Conservation (phyloP, 345 rosid species). For the Erucastrum elatum region DNA sequence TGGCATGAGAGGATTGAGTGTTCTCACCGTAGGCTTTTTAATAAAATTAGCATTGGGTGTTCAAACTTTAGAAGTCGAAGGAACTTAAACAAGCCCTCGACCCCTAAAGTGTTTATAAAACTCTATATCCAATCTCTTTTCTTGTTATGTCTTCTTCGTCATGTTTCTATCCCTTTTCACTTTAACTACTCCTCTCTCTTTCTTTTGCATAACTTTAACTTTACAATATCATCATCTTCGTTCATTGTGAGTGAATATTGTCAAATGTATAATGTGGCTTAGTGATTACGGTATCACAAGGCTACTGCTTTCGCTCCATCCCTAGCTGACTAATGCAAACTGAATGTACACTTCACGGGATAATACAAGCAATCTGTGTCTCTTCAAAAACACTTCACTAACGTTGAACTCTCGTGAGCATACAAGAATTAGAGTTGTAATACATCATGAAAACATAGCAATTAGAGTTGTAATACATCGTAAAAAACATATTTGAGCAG, state of each 20-base stretch:
- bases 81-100: slow-evolving; percentile 41
- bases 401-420: not conserved
- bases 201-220: slow-evolving; percentile 24
- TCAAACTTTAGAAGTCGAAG: slow-evolving; percentile 35
- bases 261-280: slow-evolving; percentile 18
- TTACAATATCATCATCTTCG: slow-evolving; percentile 38
- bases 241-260: slow-evolving; percentile 30
- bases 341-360: not conserved
- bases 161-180: slow-evolving; percentile 40
- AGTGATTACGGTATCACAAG: not conserved
- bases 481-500: too few relatives aligned
- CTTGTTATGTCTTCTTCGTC: slow-evolving; percentile 41
- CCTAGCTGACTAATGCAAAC: slow-evolving; percentile 10
- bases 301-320: not conserved
- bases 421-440: too few relatives aligned
- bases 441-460: too few relatives aligned
- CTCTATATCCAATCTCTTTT: slow-evolving; percentile 20
- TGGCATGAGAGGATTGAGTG: slow-evolving; percentile 17
- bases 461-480: not conserved
- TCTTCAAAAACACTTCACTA: not conserved
- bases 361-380: not conserved
- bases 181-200: slow-evolving; percentile 10
- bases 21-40: slow-evolving; percentile 32
- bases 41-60: slow-evolving; percentile 33
- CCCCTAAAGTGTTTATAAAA: slow-evolving; percentile 33